Evolutionary conservation across 108 stramenopile genomes (phyloP).

Genomic region (Cylindrotheca closterium): DNA sequence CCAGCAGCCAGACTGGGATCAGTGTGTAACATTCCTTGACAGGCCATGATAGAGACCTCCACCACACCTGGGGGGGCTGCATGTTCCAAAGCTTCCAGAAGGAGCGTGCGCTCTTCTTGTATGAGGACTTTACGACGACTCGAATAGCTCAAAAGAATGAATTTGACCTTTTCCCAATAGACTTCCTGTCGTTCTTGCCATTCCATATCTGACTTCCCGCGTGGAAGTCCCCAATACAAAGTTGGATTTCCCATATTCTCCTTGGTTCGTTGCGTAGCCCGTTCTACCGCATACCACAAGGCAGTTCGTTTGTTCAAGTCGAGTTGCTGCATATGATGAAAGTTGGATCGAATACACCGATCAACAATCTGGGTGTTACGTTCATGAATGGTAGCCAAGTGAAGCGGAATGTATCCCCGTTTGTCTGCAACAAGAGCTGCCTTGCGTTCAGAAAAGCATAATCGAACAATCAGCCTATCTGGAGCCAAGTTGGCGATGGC

Average conservation of each 20-base stretch:
- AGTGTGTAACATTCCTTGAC: slow-evolving; percentile 8
- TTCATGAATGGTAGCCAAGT: background rate
- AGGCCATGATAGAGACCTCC: slow-evolving; percentile 3
- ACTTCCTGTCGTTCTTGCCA: slow-evolving; percentile 14
- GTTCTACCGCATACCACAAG: slow-evolving; percentile 4
- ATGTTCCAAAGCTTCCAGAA: slow-evolving; percentile 4
- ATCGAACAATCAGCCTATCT: slow-evolving; percentile 1
- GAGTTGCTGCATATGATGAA: slow-evolving; percentile 6
- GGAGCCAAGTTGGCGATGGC: background rate
- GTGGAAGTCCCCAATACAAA: slow-evolving; percentile 15
- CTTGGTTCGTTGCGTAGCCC: background rate
- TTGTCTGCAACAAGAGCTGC: slow-evolving; percentile 8
- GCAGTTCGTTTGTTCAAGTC: background rate
- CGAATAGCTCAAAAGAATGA: slow-evolving; percentile 14
- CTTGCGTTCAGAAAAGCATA: slow-evolving; percentile 6
- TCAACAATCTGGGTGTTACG: slow-evolving; percentile 3
- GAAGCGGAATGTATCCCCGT: slow-evolving; percentile 9
- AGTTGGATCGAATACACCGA: slow-evolving; percentile 7
- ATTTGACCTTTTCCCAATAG: background rate
- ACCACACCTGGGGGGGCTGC: slow-evolving; percentile 10
- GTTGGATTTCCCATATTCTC: background rate
- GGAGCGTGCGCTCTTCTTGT: background rate
- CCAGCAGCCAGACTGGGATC: slow-evolving; percentile 9
- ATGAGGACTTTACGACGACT: slow-evolving; percentile 5
- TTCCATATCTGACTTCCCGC: slow-evolving; percentile 1